A percentile compares a stretch with the other conserved stretches of the same genome.
Evolutionary conservation across 805 yeast species (phyloP).

Genomic region (Ogataea salicorniae): DNA sequence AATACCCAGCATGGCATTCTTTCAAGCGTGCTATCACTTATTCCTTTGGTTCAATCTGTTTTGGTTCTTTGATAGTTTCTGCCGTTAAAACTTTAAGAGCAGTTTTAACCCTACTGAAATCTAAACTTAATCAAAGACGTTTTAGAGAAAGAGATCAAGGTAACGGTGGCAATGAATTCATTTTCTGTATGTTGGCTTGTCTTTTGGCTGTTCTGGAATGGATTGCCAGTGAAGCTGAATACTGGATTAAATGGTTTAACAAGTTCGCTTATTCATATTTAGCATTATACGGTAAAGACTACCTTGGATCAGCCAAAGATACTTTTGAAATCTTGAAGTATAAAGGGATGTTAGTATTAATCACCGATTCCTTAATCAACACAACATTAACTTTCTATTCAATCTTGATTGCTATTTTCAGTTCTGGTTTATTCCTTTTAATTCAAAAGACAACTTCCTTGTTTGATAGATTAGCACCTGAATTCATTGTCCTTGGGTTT

Average conservation of each 20-base stretch:
- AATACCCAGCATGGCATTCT: conserved; percentile 74
- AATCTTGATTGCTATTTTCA: conserved; percentile 50
- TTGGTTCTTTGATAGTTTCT: conserved; percentile 74
- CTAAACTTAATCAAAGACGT: conserved; percentile 26
- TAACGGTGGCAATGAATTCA: conserved; percentile 35
- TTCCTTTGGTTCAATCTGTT: conserved; percentile 86
- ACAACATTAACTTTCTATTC: conserved; percentile 77
- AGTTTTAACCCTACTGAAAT: conserved; percentile 46
- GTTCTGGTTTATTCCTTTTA: conserved; percentile 26
- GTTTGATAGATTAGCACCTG: conserved; percentile 20
- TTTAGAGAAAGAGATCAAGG: conserved; percentile 42
- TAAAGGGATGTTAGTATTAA: conserved; percentile 79
- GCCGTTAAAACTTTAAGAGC: conserved; percentile 61
- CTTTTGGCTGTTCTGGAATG: conserved; percentile 62
- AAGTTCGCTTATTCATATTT: conserved; percentile 85
- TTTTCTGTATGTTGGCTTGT: conserved; percentile 44
- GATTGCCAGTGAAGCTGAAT: conserved; percentile 37
- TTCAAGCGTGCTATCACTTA: conserved; percentile 72
- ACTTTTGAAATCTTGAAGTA: conserved; percentile 73
- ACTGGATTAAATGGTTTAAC: conserved; percentile 70
- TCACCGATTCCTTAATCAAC: conserved; percentile 77
- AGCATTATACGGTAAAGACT: conserved; percentile 81
- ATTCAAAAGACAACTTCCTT: conserved; percentile 9
- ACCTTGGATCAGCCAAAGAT: conserved; percentile 70
- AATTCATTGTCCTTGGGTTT: conserved; percentile 24